Evolutionary conservation across 2,329 filamentous ascomycete genomes (phyloP), one percentile per base, ranked within the genome.

Genomic region (Herpotrichia juniperi): DNA sequence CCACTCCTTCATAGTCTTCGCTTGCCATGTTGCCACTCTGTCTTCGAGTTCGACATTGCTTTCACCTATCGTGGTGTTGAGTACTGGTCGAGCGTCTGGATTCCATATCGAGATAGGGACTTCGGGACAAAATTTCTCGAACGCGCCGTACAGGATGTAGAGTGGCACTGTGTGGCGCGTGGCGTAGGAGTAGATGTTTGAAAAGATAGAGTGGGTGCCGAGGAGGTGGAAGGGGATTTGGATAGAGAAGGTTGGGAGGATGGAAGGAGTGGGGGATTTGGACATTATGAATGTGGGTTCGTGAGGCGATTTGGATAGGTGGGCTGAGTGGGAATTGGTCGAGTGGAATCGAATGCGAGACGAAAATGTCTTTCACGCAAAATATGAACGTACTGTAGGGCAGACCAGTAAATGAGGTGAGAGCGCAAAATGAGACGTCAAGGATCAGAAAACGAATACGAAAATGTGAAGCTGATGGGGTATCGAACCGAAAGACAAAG

Each of bases 141-240:
- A 22, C 2, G 31, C 28, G 25, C 44, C 10, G 21, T 32, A n/a
- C 6, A 58, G 10, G 30, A 42, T 42, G 3, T 5, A 16, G 2
- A 53, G 19, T 7, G 46, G 49, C n/a, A 46, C 35, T 16, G 30
- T 39, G n/a, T 21, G 21, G 19, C 40, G 37, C 37, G 42, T 22
- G 10, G 48, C 14, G 10, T 21, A 12, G 24, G 25, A 28, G 32
- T 47, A 47, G 21, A 51, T 25, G 22, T 48, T 30, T 9, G 14
- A 9, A 12, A 47, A 42, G 17, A 51, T 28, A 16, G 30, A 22
- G 21, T 37, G 42, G 0, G 22, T 39, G 16, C 52, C 52, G n/a
- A 58, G 46, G 17, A 58, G 50, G 21, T 56, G 31, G 40, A 61
- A 61, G 11, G 54, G 47, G 6, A 61, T 30, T 40, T 46, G 42